Evolutionary conservation across 768 basidiomycete genomes (phyloP), one percentile per base, ranked within the genome.

Genomic region (Leccinum disarticulatum): DNA sequence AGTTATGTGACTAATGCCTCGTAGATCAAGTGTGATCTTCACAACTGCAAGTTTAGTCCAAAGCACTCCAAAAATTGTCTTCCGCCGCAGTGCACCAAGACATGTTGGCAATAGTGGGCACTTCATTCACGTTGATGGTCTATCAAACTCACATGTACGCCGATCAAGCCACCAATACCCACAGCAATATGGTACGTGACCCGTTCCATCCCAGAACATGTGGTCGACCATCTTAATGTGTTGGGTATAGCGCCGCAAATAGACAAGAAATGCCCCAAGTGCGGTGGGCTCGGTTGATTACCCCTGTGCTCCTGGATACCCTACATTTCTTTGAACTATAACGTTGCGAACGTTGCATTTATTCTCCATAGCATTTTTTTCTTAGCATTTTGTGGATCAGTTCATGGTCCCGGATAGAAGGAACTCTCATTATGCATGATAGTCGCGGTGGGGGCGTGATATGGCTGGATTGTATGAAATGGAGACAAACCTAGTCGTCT

Each of bases 51-150:
- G 74, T 87, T 88, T 66, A 88, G 87, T 65, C 79, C 80, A 7
- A 74, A 66, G 35, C 87, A 88, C 69, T 77, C 86, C 38, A 67
- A 53, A 46, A 68, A 73, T 38, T 88, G 87, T 69, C 57, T 65
- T 51, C 79, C 81, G 4, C 83, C 84, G 36, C 63, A 71, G 48
- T 88, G 87, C 67, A 77, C 73, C 61, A 70, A 79, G 61, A 80
- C 78, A 58, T 88, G 87, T 70, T 87, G 87, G 85, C 87, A 88
- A 72, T 87, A 88, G 87, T 88, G 72, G 65, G 87, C 76, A 10
- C 3, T 31, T 46, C 15, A 22, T 30, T 52, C 6, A 9, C 31
- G 1, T 38, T 53, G 22, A 33, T 48, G 33, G n/a, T 35, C 43
- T 19, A 43, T 38, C 14, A 11, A 47, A 49, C 60, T 76, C 51